Conservation (phyloP, 2,329 filamentous ascomycete genomes). For the Teratosphaeria nubilosa region DNA sequence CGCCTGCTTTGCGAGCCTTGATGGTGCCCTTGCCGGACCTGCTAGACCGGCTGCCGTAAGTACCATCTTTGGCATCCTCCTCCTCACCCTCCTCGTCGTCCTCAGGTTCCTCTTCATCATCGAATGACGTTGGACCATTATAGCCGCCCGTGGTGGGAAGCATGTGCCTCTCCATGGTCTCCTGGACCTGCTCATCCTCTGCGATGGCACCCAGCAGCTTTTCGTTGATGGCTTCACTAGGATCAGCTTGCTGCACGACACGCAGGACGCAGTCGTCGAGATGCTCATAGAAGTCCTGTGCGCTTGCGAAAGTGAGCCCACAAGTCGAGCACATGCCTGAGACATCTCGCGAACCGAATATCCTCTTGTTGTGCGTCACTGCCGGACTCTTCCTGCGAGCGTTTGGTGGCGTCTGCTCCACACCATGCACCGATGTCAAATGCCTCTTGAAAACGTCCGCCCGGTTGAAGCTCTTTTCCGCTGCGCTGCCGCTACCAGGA, state of each 20-base stretch:
- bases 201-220: constrained; percentile 49
- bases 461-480: constrained; percentile 91
- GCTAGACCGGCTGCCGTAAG: constrained; percentile 40
- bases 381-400: constrained; percentile 63
- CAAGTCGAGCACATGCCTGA: constrained; percentile 90
- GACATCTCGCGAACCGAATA: constrained; percentile 60
- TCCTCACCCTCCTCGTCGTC: constrained; percentile 49
- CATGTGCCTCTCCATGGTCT: constrained; percentile 49
- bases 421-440: constrained; percentile 78
- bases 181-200: constrained; percentile 46
- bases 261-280: constrained; percentile 61
- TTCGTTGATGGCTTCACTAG: constrained; percentile 48
- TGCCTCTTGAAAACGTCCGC: constrained; percentile 95
- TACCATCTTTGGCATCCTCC: constrained; percentile 42
- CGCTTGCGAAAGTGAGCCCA: constrained; percentile 69
- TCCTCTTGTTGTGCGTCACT: constrained; percentile 44
- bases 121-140: constrained; percentile 31
- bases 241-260: constrained; percentile 51
- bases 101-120: constrained; percentile 50
- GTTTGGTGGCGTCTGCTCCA: constrained; percentile 88
- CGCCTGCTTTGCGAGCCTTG: constrained; percentile 40
- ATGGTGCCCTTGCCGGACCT: constrained; percentile 39
- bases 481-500: constrained; percentile 74
- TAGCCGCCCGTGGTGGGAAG: constrained; percentile 41
- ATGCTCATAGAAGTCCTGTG: constrained; percentile 97